Evolutionary conservation across 2,329 filamentous ascomycete species (phyloP).

Genomic region (Aspergillaceae sp.): DNA sequence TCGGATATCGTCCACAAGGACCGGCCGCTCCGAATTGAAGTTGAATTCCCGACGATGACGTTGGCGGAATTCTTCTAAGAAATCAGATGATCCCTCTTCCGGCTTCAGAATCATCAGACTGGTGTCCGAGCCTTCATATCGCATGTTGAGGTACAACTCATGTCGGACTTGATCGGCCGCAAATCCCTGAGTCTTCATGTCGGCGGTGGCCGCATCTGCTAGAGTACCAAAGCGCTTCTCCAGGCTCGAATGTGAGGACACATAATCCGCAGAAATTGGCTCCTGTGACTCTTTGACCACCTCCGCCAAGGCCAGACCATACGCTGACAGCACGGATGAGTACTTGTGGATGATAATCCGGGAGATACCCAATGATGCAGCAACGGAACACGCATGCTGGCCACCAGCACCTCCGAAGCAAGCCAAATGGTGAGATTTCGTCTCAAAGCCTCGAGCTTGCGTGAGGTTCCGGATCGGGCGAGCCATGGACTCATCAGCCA

Average conservation of each 20-base stretch:
- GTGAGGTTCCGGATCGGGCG: constrained; percentile 20
- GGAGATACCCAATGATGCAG: constrained; percentile 33
- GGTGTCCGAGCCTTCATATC: constrained; percentile 45
- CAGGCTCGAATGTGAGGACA: constrained; percentile 37
- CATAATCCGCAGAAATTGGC: constrained; percentile 48
- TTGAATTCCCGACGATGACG: constrained; percentile 89
- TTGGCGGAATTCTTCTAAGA: constrained; percentile 70
- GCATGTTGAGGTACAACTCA: constrained; percentile 40
- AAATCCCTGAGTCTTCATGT: constrained; percentile 40
- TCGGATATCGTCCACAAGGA: constrained; percentile 82
- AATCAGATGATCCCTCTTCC: constrained; percentile 71
- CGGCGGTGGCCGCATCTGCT: constrained; percentile 49
- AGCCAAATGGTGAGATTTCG: constrained; percentile 18
- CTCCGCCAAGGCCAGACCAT: constrained; percentile 55
- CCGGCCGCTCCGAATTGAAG: constrained; percentile 75
- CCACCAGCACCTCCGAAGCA: constrained; percentile 28
- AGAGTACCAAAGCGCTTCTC: constrained; percentile 67
- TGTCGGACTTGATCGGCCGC: constrained; percentile 30
- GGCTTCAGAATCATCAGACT: constrained; percentile 47
- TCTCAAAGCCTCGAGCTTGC: constrained; percentile 8
- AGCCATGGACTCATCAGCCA: constrained; percentile 87
- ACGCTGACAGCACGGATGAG: constrained; percentile 37
- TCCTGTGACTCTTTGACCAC: constrained; percentile 81
- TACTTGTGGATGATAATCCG: constrained; percentile 38
- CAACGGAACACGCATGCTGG: constrained; percentile 37